A percentile compares a stretch with the other conserved stretches of the same genome.
phyloP scores from a whole-genome alignment of 148 eudicot genomes.

The Pouteria glomerata region DNA sequence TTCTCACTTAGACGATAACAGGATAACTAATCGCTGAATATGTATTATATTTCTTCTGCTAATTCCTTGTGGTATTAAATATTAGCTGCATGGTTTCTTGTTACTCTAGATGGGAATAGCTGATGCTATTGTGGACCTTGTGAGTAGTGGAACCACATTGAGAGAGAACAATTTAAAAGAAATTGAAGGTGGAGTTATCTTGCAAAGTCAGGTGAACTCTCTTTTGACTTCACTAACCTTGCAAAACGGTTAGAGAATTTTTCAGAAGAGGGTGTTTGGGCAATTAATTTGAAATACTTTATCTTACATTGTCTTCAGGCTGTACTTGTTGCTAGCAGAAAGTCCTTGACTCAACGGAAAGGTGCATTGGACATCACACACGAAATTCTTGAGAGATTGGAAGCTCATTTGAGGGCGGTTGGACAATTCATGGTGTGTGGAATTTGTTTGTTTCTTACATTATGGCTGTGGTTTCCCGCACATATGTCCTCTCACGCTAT shows the following conservation, averaged over 20 bases:
- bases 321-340: conserved; percentile 87
- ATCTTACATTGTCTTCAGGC: conserved; percentile 48
- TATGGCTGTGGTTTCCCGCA: conserved; percentile 3
- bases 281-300: conserved; percentile 2
- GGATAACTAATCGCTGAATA: no score
- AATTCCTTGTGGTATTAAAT: background rate
- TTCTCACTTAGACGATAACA: background rate
- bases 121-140: conserved; percentile 97
- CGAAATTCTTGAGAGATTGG: conserved; percentile 92
- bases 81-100: conserved; percentile 13
- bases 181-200: conserved; percentile 78
- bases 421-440: conserved; percentile 73
- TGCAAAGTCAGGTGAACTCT: conserved; percentile 70
- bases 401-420: conserved; percentile 82
- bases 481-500: conserved; percentile 14
- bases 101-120: conserved; percentile 85
- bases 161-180: conserved; percentile 92
- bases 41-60: background rate
- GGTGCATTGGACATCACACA: conserved; percentile 76
- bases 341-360: conserved; percentile 52
- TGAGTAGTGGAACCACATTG: conserved; percentile 89
- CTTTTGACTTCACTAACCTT: background rate
- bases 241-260: background rate
- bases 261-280: background rate
- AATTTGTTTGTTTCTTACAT: background rate